These are phyloP conservation scores for Fusarium piperis DNA, from an alignment of 2,329 filamentous ascomycete species.

Conservation along the genomic window DNA sequence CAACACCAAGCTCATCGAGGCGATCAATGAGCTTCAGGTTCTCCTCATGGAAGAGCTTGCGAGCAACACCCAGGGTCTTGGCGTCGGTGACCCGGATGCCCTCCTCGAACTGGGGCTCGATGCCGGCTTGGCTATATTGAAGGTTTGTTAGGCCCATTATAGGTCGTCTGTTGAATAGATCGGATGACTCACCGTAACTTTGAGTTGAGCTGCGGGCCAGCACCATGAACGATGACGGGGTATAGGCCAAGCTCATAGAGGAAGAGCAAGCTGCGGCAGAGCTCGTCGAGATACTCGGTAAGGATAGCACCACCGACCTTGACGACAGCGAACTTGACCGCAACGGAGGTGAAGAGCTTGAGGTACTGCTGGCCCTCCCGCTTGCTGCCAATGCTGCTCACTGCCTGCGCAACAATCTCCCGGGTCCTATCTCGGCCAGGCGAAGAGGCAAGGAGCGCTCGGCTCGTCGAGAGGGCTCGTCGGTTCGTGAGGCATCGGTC, in stretches of 20 bases:
- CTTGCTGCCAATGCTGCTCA: constrained; percentile 96
- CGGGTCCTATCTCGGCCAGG: constrained; percentile 43
- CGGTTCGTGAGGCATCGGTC: constrained; percentile 40
- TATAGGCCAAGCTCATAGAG: constrained; percentile 94
- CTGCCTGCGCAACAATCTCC: constrained; percentile 61
- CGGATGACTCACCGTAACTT: no score
- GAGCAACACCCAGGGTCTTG: constrained; percentile 90
- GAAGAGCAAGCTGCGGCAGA: constrained; percentile 89
- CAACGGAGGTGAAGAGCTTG: constrained; percentile 95
- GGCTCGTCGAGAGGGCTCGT: constrained; percentile 40
- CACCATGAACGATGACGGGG: constrained; percentile 95
- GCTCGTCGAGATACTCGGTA: constrained; percentile 90
- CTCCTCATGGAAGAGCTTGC: constrained; percentile 94
- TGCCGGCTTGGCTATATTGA: no score
- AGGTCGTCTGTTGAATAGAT: no score
- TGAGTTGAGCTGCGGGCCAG: constrained; percentile 94
- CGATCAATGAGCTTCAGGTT: constrained; percentile 82
- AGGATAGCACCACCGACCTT: constrained; percentile 98
- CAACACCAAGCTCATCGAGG: constrained; percentile 88
- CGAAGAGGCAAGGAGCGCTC: constrained; percentile 29
- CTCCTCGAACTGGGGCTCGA: constrained; percentile 96
- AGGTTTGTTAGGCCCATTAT: no score
- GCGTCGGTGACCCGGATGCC: constrained; percentile 95
- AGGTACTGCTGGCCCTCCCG: constrained; percentile 97
- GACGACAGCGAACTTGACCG: constrained; percentile 95